Evolutionary conservation across 495 filamentous ascomycete species (phyloP), one percentile per base, ranked within the genome.

Genomic region (Aspergillus cavernicola): DNA sequence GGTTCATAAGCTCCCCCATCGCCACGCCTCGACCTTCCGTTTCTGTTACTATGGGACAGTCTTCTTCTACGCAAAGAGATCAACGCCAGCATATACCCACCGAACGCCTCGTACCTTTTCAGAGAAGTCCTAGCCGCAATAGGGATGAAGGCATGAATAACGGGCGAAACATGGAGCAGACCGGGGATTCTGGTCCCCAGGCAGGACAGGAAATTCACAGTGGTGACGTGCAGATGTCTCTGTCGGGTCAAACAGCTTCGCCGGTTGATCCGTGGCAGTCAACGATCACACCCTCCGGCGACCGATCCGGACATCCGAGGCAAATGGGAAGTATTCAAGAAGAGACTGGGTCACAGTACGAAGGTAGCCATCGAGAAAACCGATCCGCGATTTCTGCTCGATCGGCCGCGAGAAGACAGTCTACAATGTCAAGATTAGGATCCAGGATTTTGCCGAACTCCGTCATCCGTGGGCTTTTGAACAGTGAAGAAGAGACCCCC

Each of bases 401-500:
- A 29, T 67, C 73, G 63, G 61, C 73, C 50, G 72, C 77, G 12
- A 70, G 76, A 55, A 70, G 75, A 45, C 76, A 73, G 50, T 78
- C 78, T 10, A 74, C 73, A 12, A 75, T 81, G 67, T 78, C 78
- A 43, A 66, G 78, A 9, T 53, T 81, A 24, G 74, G 76, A 18
- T 78, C 77, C 9, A 69, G 74, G 51, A 67, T 81, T 20, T 58
- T 79, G 19, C 76, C 77, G n/a, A 72, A 78, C 47, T 72, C 71
- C 12, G 70, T 77, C 12, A 75, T 73, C 12, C 69, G 71, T 20
- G 72, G 70, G 7, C 62, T 73, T 29, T 63, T 74, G 6, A 73
- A 56, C 52, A 76, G 76, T 41, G 67, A 74, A 59, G 71, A 76
- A 57, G 72, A 81, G 55, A 73, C 74, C 31, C 66, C 72, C 22